phyloP scores from a whole-genome alignment of 176 grass and related monocot genomes.

The Rhynchospora pubera region DNA sequence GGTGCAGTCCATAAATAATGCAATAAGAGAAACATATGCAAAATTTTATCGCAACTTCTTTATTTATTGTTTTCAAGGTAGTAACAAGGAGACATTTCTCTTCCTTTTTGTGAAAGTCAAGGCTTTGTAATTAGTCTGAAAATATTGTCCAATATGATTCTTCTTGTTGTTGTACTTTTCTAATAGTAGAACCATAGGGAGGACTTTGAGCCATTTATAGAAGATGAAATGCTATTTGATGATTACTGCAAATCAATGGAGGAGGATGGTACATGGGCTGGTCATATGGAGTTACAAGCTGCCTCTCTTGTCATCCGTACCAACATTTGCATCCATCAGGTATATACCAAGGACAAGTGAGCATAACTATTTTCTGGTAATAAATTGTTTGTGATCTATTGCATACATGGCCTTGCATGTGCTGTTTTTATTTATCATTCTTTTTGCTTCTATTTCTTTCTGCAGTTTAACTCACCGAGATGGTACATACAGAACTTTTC shows the following conservation, averaged over 20 bases:
- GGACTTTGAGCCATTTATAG: conserved; percentile 92
- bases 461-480: conserved; percentile 68
- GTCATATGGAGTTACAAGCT: conserved; percentile 92
- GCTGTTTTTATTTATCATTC: not conserved
- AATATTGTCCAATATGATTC: not conserved
- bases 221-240: conserved; percentile 78
- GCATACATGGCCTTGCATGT: not conserved
- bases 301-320: conserved; percentile 67
- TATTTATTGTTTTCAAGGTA: not conserved
- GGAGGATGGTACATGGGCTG: conserved; percentile 88
- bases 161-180: conserved; percentile 11
- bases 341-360: conserved; percentile 9
- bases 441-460: conserved; percentile 16
- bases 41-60: not conserved
- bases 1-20: not conserved
- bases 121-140: not conserved
- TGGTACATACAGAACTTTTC: conserved; percentile 95
- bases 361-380: not conserved
- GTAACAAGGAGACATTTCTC: not conserved
- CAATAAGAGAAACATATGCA: not conserved
- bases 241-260: conserved; percentile 82
- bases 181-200: conserved; percentile 45
- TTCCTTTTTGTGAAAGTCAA: not conserved
- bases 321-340: conserved; percentile 95
- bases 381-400: not conserved